Conservation (phyloP, 1,139 yeast genomes). For the Candida glucosophila region DNA sequence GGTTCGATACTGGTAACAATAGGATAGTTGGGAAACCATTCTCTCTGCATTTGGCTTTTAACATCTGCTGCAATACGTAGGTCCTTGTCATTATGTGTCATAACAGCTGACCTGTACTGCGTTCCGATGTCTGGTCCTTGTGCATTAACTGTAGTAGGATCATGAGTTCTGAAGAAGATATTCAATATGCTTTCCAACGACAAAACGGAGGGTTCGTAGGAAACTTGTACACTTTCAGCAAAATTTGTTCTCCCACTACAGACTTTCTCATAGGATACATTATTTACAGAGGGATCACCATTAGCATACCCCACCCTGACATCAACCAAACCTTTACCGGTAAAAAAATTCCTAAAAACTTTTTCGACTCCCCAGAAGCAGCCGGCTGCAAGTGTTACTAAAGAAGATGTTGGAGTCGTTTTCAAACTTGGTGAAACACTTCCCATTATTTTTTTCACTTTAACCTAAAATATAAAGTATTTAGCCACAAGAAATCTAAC, state of each 20-base stretch:
- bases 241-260: conserved; percentile 65
- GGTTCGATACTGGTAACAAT: conserved; percentile 62
- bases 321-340: conserved; percentile 58
- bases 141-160: conserved; percentile 44
- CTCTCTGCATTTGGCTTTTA: conserved; percentile 24
- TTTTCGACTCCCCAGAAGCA: conserved; percentile 97
- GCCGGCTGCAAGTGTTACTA: conserved; percentile 67
- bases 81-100: conserved; percentile 45
- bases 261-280: conserved; percentile 70
- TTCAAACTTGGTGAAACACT: conserved; percentile 31
- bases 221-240: conserved; percentile 75
- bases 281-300: conserved; percentile 39
- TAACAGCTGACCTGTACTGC: conserved; percentile 76
- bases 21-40: conserved; percentile 35
- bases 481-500: neutral
- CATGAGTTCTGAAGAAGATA: conserved; percentile 88
- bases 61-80: conserved; percentile 18
- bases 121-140: conserved; percentile 85
- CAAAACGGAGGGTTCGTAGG: conserved; percentile 65
- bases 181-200: conserved; percentile 58
- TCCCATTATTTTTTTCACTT: conserved; percentile 7
- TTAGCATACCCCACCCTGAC: conserved; percentile 87
- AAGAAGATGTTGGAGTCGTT: conserved; percentile 31
- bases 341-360: conserved; percentile 62
- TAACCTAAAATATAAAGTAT: too few relatives aligned